Conservation (phyloP, 2,329 filamentous ascomycete species). For the Orbilia quercus region DNA sequence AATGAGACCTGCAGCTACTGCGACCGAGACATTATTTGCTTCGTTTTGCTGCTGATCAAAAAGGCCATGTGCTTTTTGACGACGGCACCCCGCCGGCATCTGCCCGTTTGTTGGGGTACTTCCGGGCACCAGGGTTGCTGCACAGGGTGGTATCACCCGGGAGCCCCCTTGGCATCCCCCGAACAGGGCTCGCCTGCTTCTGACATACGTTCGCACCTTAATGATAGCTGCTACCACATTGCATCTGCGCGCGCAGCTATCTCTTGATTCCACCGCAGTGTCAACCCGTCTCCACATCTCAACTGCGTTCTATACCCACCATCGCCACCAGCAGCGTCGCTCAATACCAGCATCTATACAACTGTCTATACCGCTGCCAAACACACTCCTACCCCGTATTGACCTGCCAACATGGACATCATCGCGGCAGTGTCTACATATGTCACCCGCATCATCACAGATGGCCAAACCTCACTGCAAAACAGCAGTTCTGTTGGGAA, state of each 20-base stretch:
- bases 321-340: conserved; percentile 11
- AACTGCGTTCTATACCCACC: background rate
- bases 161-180: background rate
- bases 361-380: too few species aligned
- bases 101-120: conserved; percentile 6
- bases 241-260: background rate
- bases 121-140: background rate
- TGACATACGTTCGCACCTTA: conserved; percentile 12
- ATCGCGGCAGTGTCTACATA: conserved; percentile 93
- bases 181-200: background rate
- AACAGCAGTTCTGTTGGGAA: conserved; percentile 77
- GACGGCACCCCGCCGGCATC: conserved; percentile 10
- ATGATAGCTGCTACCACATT: background rate
- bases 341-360: too few species aligned
- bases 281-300: background rate
- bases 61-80: conserved; percentile 24
- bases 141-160: background rate
- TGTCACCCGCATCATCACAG: conserved; percentile 93
- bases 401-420: conserved; percentile 79
- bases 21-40: background rate
- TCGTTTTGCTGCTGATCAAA: background rate
- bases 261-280: background rate
- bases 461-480: conserved; percentile 71
- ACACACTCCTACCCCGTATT: background rate
- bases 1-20: conserved; percentile 38